phyloP scores from a whole-genome alignment of 441 rosid genomes.

The Gossypium trilobum region DNA sequence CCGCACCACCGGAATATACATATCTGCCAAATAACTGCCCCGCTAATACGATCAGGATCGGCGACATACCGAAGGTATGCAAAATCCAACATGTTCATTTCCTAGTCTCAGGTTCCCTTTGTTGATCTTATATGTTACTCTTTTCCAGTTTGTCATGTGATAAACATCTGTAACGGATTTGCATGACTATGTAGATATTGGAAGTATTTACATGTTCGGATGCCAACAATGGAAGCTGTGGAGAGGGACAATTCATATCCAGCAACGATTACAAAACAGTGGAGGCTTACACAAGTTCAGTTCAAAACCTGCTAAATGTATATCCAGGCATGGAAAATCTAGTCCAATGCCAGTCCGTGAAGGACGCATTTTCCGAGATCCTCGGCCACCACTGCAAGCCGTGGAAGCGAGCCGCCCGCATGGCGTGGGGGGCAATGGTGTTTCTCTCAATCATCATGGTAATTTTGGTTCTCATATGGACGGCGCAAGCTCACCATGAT shows the following conservation, averaged over 20 bases:
- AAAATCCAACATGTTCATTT: background rate
- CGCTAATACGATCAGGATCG: conserved; percentile 34
- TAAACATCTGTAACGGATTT: background rate
- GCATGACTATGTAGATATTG: conserved; percentile 25
- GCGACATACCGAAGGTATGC: conserved; percentile 45
- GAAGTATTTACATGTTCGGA: conserved; percentile 35
- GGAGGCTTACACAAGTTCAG: conserved; percentile 38
- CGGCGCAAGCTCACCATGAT: conserved; percentile 24
- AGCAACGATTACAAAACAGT: conserved; percentile 24
- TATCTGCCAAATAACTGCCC: conserved; percentile 47
- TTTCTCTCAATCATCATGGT: conserved; percentile 40
- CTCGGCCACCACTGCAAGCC: conserved; percentile 45
- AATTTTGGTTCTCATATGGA: conserved; percentile 39
- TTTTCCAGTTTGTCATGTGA: background rate
- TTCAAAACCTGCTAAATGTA: conserved; percentile 40
- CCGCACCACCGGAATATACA: conserved; percentile 47
- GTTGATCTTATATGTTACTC: background rate
- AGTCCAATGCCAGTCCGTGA: conserved; percentile 44
- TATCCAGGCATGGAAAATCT: conserved; percentile 55
- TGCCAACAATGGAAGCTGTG: conserved; percentile 30
- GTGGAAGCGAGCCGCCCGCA: conserved; percentile 31
- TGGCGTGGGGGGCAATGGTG: conserved; percentile 45
- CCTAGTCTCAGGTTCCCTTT: background rate
- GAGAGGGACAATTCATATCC: conserved; percentile 30
- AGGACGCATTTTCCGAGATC: conserved; percentile 46